These are phyloP conservation scores for Zygosaccharomyces bailii DNA, from an alignment of 805 yeast genomes.

Conservation along the genomic window DNA sequence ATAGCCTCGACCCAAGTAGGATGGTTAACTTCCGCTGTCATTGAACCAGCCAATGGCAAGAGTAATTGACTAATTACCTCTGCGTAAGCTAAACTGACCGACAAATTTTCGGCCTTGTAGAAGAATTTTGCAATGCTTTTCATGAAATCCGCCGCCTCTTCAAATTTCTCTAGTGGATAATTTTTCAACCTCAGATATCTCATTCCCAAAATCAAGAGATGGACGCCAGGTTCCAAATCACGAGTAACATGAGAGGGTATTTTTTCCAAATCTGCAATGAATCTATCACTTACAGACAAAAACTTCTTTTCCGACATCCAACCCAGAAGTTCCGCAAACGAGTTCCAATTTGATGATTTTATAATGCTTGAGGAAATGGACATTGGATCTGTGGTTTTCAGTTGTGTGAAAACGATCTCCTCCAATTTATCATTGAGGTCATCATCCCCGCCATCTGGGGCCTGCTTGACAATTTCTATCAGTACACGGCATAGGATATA, in stretches of 20 bases:
- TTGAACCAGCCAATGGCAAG: conserved; percentile 74
- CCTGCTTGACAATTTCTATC: conserved; percentile 87
- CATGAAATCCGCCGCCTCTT: conserved; percentile 89
- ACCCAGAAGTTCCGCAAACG: conserved; percentile 85
- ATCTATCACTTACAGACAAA: conserved; percentile 84
- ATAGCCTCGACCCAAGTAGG: conserved; percentile 92
- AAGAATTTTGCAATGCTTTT: conserved; percentile 85
- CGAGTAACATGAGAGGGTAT: conserved; percentile 53
- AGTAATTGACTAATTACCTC: conserved; percentile 75
- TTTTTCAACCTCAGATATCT: conserved; percentile 72
- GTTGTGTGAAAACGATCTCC: conserved; percentile 88
- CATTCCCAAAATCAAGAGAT: conserved; percentile 87
- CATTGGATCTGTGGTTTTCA: conserved; percentile 81
- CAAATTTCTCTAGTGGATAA: conserved; percentile 85
- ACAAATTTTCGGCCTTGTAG: conserved; percentile 56
- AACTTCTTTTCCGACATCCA: conserved; percentile 85
- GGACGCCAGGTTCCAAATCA: conserved; percentile 59
- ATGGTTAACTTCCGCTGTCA: conserved; percentile 93
- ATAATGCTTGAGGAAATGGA: conserved; percentile 64
- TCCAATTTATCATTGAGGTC: conserved; percentile 78
- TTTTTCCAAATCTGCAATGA: conserved; percentile 88
- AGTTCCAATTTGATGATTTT: conserved; percentile 89
- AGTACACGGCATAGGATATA: conserved; percentile 87
- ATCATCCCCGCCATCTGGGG: conserved; percentile 70
- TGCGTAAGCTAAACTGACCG: conserved; percentile 72